phyloP scores from a whole-genome alignment of 1,139 yeast species.

The Lodderomyces jiufengensis region DNA sequence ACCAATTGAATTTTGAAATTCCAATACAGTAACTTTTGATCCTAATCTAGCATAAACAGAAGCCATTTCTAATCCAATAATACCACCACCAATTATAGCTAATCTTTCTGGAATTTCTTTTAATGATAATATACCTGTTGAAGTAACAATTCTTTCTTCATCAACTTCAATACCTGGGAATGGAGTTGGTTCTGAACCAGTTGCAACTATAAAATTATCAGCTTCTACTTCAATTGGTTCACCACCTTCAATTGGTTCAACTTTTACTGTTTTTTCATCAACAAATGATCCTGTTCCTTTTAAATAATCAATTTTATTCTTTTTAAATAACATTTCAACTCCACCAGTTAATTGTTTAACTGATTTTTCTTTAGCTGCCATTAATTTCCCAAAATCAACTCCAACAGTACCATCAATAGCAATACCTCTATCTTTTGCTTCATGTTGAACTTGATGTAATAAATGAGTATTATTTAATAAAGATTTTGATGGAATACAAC shows the following conservation, averaged over 20 bases:
- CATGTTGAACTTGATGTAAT: conserved; percentile 85
- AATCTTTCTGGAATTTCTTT: conserved; percentile 88
- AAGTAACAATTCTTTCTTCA: conserved; percentile 94
- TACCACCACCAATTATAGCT: conserved; percentile 98
- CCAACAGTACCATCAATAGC: conserved; percentile 70
- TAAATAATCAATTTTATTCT: conserved; percentile 89
- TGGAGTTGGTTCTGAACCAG: conserved; percentile 98
- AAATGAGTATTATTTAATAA: conserved; percentile 90
- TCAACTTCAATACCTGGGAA: conserved; percentile 98
- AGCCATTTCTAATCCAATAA: conserved; percentile 99
- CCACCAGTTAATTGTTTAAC: conserved; percentile 91
- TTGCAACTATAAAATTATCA: conserved; percentile 89
- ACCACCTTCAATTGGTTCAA: conserved; percentile 84
- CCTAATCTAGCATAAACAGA: conserved; percentile 97
- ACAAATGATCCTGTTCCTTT: conserved; percentile 91
- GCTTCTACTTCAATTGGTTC: conserved; percentile 64
- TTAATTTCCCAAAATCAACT: conserved; percentile 74
- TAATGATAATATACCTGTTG: conserved; percentile 87
- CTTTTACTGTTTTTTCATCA: conserved; percentile 73
- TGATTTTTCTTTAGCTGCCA: conserved; percentile 88
- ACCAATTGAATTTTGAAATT: conserved; percentile 87
- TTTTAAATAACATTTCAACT: conserved; percentile 90
- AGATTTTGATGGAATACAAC: conserved; percentile 98
- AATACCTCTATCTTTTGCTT: conserved; percentile 85
- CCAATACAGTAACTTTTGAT: conserved; percentile 90